Evolutionary conservation across 2,329 filamentous ascomycete species (phyloP), one percentile per base, ranked within the genome.

Genomic region (Simplicillium aogashimaense): DNA sequence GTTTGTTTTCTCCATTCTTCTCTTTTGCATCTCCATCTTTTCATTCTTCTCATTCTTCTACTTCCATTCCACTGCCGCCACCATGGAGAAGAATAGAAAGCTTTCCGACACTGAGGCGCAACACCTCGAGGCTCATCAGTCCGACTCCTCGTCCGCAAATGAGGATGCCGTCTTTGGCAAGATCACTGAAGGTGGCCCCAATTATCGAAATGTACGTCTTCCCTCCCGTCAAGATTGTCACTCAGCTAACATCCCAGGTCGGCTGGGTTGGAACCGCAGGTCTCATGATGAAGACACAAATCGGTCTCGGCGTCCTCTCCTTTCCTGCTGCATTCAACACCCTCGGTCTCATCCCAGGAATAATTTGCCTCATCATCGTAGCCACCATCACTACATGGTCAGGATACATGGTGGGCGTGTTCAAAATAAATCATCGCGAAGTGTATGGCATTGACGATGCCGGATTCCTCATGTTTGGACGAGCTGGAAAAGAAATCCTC

Each of bases 391-490:
- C 67, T 0, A 66, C 63, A 3, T 72, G 69, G 69, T 68, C 66
- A 2, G 57, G 60, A 39, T 70, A 67, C 44, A 65, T 70, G 17
- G 56, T 72, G 10, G 69, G 66, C 8, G 49, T 57, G n/a, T 74
- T 74, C 57, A 75, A 74, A 46, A 45, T 67, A 30, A 55, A 56
- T 9, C 70, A 75, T 46, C 63, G 61, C 3, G 59, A 67, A 30
- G 65, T 74, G 2, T 74, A 75, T 48, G 62, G 65, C 18, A 68
- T 75, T 40, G 70, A 71, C 36, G 71, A 74, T 48, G 70, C 63
- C 3, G 70, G 69, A 14, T 46, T 46, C 3, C 56, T 68, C 31
- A 57, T 74, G 10, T 67, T 71, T 45, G 70, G 71, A 10, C 60
- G 52, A 4, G 39, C 60, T 5, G 69, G 69, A 1, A 59, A 64